phyloP scores from a whole-genome alignment of 805 yeast species.

The Cyberlindnera maritima region DNA sequence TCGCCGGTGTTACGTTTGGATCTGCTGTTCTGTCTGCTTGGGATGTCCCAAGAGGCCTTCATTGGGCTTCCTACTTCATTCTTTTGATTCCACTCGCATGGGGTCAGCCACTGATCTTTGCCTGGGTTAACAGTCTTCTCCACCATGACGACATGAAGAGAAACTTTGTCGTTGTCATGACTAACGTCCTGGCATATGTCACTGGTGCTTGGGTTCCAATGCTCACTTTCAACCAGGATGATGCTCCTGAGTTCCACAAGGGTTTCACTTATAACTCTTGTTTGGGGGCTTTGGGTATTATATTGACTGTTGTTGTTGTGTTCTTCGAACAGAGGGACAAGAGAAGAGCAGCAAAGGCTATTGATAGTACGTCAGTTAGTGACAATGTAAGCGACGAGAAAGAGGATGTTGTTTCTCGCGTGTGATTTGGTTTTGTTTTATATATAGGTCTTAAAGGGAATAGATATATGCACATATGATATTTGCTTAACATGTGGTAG shows the following conservation, averaged over 20 bases:
- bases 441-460: no score
- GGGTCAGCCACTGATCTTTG: constrained; percentile 56
- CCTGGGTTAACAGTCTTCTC: constrained; percentile 53
- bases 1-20: constrained; percentile 43
- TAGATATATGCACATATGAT: no score
- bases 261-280: constrained; percentile 34
- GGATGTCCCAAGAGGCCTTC: constrained; percentile 46
- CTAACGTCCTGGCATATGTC: constrained; percentile 42
- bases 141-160: constrained; percentile 30
- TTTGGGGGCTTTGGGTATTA: constrained; percentile 3
- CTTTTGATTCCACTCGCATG: constrained; percentile 46
- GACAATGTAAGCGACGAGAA: no score
- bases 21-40: constrained; percentile 28
- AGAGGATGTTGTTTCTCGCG: no score
- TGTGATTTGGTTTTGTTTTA: no score
- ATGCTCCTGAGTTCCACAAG: constrained; percentile 35
- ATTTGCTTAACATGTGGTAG: no score
- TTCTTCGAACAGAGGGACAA: background rate
- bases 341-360: no score
- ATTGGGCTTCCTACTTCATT: constrained; percentile 49
- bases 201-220: constrained; percentile 37
- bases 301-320: background rate
- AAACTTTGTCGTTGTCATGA: constrained; percentile 15
- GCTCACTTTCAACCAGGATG: constrained; percentile 37
- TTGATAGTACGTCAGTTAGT: no score